A percentile compares a stretch with the other conserved stretches of the same genome.
Conservation (phyloP, 768 basidiomycete species). For the Tulasnella sp. region DNA sequence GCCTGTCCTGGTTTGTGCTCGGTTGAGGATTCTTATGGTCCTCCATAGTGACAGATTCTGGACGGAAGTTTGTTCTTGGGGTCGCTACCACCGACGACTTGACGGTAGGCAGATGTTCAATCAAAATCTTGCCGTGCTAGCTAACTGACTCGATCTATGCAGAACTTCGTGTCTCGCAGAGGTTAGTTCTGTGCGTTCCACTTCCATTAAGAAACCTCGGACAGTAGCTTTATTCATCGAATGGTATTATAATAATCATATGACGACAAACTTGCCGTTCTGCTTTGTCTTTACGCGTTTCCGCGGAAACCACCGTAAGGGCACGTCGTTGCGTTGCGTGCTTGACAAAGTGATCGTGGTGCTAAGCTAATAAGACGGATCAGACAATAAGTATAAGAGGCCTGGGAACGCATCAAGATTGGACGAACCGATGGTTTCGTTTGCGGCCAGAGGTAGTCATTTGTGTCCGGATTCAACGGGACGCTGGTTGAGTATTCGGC, state of each 20-base stretch:
- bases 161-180: neutral
- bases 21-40: neutral
- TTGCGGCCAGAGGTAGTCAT: too few relatives aligned
- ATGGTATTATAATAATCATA: neutral
- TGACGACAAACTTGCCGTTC: neutral
- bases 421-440: too few relatives aligned
- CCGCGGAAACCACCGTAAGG: too few relatives aligned
- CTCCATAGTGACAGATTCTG: conserved; percentile 62
- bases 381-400: too few relatives aligned
- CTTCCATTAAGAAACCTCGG: neutral
- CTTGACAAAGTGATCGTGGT: too few relatives aligned
- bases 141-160: neutral
- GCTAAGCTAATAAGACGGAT: too few relatives aligned
- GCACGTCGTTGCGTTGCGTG: too few relatives aligned
- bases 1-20: conserved; percentile 14
- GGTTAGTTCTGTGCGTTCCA: neutral
- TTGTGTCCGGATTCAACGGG: neutral
- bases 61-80: conserved; percentile 71
- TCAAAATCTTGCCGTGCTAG: neutral
- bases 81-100: conserved; percentile 71
- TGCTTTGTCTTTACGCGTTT: neutral
- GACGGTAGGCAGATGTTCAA: conserved; percentile 26
- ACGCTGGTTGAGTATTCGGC: neutral
- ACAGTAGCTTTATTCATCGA: neutral
- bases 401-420: too few relatives aligned